These are phyloP conservation scores for Eimeria zaria DNA, from an alignment of 169 alveolate species.

Conservation along the genomic window DNA sequence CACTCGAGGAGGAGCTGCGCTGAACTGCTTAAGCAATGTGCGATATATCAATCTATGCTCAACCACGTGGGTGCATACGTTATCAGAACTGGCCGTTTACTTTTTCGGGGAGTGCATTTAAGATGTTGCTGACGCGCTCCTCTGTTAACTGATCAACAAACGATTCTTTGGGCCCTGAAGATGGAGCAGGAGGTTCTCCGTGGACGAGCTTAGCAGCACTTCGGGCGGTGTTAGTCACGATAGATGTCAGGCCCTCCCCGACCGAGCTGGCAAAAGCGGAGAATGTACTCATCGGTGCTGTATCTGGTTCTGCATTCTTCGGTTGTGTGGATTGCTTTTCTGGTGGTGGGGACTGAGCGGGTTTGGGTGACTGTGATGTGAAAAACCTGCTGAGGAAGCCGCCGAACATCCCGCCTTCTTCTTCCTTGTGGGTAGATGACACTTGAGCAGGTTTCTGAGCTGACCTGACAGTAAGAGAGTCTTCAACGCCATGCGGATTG, in stretches of 20 bases:
- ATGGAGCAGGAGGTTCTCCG: slow-evolving; percentile 19
- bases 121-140: slow-evolving; percentile 23
- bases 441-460: neutral
- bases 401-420: slow-evolving; percentile 45
- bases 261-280: slow-evolving; percentile 58
- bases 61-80: neutral
- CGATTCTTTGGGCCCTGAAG: neutral
- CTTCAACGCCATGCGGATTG: neutral
- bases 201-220: slow-evolving; percentile 25
- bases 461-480: neutral
- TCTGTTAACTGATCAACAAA: slow-evolving; percentile 1
- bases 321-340: neutral
- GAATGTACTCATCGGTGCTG: slow-evolving; percentile 11
- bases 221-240: slow-evolving; percentile 39
- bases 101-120: slow-evolving; percentile 46
- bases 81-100: slow-evolving; percentile 63
- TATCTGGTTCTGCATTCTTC: neutral
- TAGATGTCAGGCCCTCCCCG: slow-evolving; percentile 46
- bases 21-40: neutral
- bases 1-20: neutral
- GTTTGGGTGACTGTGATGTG: neutral
- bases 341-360: slow-evolving; percentile 16
- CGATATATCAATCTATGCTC: neutral
- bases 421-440: slow-evolving; percentile 7
- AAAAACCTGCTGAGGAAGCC: slow-evolving; percentile 58